These are phyloP conservation scores for Trametes pubescens DNA, from an alignment of 1,284 basidiomycete species.

Conservation along the genomic window DNA sequence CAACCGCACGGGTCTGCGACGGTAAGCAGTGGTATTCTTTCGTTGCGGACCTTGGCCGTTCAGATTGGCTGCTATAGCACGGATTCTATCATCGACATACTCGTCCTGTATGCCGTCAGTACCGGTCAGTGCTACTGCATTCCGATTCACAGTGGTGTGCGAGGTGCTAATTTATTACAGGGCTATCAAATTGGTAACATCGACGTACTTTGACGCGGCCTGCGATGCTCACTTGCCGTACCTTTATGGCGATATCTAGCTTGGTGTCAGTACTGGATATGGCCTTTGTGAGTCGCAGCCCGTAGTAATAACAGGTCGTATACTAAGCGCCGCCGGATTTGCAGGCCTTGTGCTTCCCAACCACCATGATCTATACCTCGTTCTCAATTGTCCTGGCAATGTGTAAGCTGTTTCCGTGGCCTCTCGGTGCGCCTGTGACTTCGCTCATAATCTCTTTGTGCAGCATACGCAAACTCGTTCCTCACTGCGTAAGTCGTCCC, in stretches of 20 bases:
- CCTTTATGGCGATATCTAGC: background rate
- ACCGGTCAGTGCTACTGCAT: slow-evolving; percentile 2
- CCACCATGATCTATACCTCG: slow-evolving; percentile 16
- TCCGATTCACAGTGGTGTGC: background rate
- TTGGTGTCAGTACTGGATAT: background rate
- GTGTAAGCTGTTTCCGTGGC: too few relatives aligned
- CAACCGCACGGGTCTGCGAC: slow-evolving; percentile 9
- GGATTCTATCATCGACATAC: slow-evolving; percentile 14
- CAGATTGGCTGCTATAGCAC: background rate
- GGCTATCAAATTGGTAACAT: background rate
- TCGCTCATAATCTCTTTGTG: background rate
- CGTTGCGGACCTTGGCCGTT: background rate
- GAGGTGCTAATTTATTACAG: background rate
- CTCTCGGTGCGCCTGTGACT: too few relatives aligned
- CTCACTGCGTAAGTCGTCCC: background rate
- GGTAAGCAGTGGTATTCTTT: background rate
- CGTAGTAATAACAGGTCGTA: background rate
- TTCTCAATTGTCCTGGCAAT: slow-evolving; percentile 17
- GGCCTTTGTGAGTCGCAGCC: background rate
- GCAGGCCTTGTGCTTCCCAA: slow-evolving; percentile 2
- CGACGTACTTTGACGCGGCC: background rate
- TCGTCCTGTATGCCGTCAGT: slow-evolving; percentile 18
- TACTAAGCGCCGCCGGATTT: background rate
- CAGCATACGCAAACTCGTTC: background rate
- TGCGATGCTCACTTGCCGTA: background rate